Evolutionary conservation across 2,329 filamentous ascomycete species (phyloP), one percentile per base, ranked within the genome.

Genomic region (Chaetoscypha palmicola): DNA sequence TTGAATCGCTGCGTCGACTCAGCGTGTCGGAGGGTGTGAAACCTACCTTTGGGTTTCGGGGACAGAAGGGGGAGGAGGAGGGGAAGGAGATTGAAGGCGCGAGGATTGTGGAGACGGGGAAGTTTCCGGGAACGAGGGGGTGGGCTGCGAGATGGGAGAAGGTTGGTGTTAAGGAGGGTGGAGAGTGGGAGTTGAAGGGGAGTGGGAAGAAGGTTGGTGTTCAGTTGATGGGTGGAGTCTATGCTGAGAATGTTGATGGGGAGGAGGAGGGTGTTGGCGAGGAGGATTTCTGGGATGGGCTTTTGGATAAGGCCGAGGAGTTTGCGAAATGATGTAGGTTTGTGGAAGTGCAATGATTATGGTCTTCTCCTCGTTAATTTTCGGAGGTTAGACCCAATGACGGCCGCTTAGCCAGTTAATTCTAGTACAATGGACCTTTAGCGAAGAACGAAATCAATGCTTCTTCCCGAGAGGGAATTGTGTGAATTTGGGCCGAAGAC

Each of bases 31-130:
- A 53, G 16, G 36, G 47, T 21, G 46, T 57, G 4, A 43, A 42
- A 26, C 54, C 54, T 2, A 42, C 43, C 1, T 39, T 57, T 24
- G 52, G 52, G 1, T 49, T 49, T 10, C 19, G 43, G 3, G 51
- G 19, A 10, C 33, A 46, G 10, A 36, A 48, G 1, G 12, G 10
- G 31, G 31, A 26, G 9, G 12, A 14, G 31, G 31, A 26, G 9
- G 19, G 16, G 20, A 50, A 50, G 21, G 20, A 48, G 21, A 41
- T 56, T 20, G 17, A 35, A 2, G 52, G 54, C 4, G 40, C 42
- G 3, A 41, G 46, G 1, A 51, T 56, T 17, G 49, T 51, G 14
- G 54, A 56, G 50, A 56, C 54, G 3, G 54, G 54, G 1, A 56
- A 54, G 22, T 56, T 49, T 46, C 54, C 54, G 2, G 54, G 54